phyloP scores from a whole-genome alignment of 139 green algal species.

The Pycnococcus provasolii region DNA sequence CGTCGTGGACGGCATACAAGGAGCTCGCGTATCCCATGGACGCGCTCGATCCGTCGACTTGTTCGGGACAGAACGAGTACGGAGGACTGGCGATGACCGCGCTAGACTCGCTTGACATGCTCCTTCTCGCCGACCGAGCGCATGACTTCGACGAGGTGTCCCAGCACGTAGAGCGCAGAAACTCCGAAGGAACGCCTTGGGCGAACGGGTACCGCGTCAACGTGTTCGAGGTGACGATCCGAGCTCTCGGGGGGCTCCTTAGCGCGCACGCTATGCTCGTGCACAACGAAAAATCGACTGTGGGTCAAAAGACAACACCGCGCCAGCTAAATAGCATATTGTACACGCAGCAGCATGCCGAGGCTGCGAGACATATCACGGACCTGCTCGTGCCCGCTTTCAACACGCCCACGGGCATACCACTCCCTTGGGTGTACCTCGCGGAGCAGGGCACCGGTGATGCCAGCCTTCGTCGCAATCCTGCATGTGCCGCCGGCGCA shows the following conservation, averaged over 20 bases:
- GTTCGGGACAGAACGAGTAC: conserved; percentile 17
- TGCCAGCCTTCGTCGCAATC: too few relatives aligned
- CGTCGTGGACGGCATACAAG: conserved; percentile 26
- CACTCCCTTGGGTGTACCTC: background rate
- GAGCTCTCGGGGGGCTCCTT: conserved; percentile 27
- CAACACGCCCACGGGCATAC: background rate
- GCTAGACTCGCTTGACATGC: conserved; percentile 34
- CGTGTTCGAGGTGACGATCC: conserved; percentile 47
- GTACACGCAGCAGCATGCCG: too few relatives aligned
- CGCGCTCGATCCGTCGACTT: conserved; percentile 31
- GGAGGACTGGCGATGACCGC: conserved; percentile 30
- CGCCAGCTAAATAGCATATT: too few relatives aligned
- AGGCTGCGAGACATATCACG: too few relatives aligned
- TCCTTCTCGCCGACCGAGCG: conserved; percentile 17
- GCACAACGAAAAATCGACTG: background rate
- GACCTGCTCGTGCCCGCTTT: conserved; percentile 20
- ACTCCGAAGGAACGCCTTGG: too few relatives aligned
- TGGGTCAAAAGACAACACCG: too few relatives aligned
- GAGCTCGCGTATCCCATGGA: conserved; percentile 37
- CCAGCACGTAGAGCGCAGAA: too few relatives aligned
- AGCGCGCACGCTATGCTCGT: conserved; percentile 26
- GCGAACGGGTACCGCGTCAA: background rate
- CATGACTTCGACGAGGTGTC: too few relatives aligned
- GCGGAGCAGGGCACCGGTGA: too few relatives aligned
- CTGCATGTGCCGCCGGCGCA: too few relatives aligned